These are phyloP conservation scores for Exophiala oligosperma DNA, from an alignment of 2,329 filamentous ascomycete species.

Conservation along the genomic window DNA sequence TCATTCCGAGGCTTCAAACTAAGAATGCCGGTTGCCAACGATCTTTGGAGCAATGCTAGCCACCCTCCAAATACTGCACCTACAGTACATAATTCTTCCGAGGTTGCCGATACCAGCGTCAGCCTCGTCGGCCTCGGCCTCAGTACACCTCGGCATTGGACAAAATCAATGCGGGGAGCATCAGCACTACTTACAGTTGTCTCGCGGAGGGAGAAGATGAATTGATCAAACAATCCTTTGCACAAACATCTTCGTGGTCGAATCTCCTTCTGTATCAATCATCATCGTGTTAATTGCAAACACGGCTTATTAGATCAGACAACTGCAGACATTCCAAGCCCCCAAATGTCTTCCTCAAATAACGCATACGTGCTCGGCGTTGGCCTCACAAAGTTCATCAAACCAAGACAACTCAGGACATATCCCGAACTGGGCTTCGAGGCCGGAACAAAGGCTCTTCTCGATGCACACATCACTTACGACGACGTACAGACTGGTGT, in stretches of 20 bases:
- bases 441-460: conserved; percentile 38
- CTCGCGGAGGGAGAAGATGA: neutral
- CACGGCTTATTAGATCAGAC: too few species aligned
- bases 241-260: neutral
- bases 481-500: conserved; percentile 93
- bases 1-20: too few species aligned
- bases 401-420: conserved; percentile 33
- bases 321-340: neutral
- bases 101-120: too few species aligned
- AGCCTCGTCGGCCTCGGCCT: too few species aligned
- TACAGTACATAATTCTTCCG: too few species aligned
- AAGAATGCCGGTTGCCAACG: too few species aligned
- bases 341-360: conserved; percentile 40
- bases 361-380: conserved; percentile 89
- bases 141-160: too few species aligned
- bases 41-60: too few species aligned
- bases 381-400: conserved; percentile 97
- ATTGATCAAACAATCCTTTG: neutral
- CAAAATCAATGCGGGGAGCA: neutral
- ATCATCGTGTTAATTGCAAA: too few species aligned
- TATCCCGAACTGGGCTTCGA: conserved; percentile 36
- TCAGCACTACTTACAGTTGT: neutral
- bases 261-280: too few species aligned
- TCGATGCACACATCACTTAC: conserved; percentile 87
- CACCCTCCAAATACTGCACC: too few species aligned